These are phyloP conservation scores for Actinomortierella ambigua DNA, from an alignment of 371 early-diverging fungal species.

Conservation along the genomic window DNA sequence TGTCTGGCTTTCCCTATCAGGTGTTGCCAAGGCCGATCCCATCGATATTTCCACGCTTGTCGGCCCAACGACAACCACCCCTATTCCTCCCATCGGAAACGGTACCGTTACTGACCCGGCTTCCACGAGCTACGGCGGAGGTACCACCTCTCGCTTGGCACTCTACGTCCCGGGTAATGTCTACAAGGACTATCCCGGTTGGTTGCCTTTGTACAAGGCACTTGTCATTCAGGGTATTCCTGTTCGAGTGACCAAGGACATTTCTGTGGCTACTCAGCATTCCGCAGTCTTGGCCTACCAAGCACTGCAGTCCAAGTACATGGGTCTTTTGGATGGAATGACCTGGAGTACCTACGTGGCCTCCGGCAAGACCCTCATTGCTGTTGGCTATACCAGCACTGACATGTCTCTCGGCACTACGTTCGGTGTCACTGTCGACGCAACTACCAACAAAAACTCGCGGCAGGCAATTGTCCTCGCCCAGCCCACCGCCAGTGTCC, in stretches of 20 bases:
- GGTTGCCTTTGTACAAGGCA: conserved; percentile 23
- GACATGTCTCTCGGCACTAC: not conserved
- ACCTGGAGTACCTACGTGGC: conserved; percentile 14
- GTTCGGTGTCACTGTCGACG: conserved; percentile 13
- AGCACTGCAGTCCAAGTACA: conserved; percentile 14
- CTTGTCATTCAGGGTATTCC: conserved; percentile 27
- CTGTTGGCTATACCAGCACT: conserved; percentile 15
- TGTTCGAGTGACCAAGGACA: conserved; percentile 17
- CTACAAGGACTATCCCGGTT: conserved; percentile 25
- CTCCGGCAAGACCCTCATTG: conserved; percentile 22
- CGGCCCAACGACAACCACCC: conserved; percentile 8
- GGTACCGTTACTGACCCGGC: conserved; percentile 16
- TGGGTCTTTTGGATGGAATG: conserved; percentile 7
- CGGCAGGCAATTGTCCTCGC: conserved; percentile 10
- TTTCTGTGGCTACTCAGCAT: conserved; percentile 8
- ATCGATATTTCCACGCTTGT: conserved; percentile 11
- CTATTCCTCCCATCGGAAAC: conserved; percentile 13
- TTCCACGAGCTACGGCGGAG: conserved; percentile 8
- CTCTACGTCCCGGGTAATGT: conserved; percentile 18
- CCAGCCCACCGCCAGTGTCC: conserved; percentile 8
- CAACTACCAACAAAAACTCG: not conserved
- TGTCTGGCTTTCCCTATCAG: conserved; percentile 1
- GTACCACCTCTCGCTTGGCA: conserved; percentile 19
- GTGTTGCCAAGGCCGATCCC: not conserved
- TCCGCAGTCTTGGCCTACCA: conserved; percentile 19